Evolutionary conservation across 1,139 yeast genomes (phyloP).

Genomic region (Blastobotrys capitulatus): DNA sequence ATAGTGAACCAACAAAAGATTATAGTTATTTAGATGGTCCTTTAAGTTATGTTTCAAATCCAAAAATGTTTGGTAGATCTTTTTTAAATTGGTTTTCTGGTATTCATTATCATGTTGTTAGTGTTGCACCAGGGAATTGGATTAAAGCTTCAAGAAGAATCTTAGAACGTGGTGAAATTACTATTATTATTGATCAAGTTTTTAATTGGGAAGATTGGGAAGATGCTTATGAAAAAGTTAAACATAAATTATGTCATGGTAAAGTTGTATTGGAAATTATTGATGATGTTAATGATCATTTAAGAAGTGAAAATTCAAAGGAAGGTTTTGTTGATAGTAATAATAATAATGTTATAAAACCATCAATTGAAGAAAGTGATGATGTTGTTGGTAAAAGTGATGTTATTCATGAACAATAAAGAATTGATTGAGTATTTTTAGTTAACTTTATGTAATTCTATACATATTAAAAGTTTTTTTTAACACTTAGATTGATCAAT

Average conservation of each 20-base stretch:
- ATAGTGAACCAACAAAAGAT: conserved; percentile 29
- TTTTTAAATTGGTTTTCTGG: conserved; percentile 33
- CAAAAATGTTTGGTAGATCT: conserved; percentile 30
- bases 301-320: too few species aligned
- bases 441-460: too few species aligned
- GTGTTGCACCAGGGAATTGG: conserved; percentile 24
- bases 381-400: too few species aligned
- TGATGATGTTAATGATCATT: too few species aligned
- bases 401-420: too few species aligned
- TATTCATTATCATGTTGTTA: conserved; percentile 29
- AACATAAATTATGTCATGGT: conserved; percentile 50
- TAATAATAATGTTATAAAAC: too few species aligned
- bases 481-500: too few species aligned
- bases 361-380: too few species aligned
- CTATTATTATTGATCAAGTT: conserved; percentile 49
- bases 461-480: too few species aligned
- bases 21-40: conserved; percentile 19
- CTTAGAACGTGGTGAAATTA: conserved; percentile 40
- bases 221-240: conserved; percentile 45
- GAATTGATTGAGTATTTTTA: too few species aligned
- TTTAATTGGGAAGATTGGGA: conserved; percentile 45
- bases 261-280: conserved; percentile 43
- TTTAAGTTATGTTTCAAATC: conserved; percentile 22
- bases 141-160: conserved; percentile 32
- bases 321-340: too few species aligned